Conservation (phyloP, 495 filamentous ascomycete genomes). For the Neurospora sp. region DNA sequence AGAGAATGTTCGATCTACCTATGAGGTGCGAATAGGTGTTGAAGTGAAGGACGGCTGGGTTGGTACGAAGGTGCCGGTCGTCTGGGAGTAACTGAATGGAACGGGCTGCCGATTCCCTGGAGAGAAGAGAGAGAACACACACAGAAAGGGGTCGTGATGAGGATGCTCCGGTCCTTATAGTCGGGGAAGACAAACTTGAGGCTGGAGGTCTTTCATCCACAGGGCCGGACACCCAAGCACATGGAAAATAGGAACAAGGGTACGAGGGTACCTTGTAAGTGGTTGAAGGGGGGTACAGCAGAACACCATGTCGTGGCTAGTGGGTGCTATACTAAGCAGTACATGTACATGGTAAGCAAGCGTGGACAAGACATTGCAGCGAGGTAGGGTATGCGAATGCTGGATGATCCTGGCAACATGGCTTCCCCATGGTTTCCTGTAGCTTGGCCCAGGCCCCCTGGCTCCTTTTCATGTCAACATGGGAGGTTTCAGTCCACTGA, state of each 20-base stretch:
- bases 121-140: neutral
- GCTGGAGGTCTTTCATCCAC: neutral
- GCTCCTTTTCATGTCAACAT: neutral
- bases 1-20: neutral
- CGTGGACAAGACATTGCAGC: neutral
- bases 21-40: neutral
- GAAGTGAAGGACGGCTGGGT: neutral
- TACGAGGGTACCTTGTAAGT: neutral
- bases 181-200: neutral
- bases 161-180: constrained; percentile 1
- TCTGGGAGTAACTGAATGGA: neutral
- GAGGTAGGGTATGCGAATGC: neutral
- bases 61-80: neutral
- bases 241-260: neutral
- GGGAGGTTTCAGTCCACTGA: neutral
- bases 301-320: neutral
- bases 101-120: neutral
- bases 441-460: neutral
- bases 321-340: neutral
- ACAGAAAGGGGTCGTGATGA: neutral
- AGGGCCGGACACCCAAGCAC: neutral
- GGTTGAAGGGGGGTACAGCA: neutral
- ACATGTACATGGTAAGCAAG: neutral
- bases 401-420: neutral
- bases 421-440: neutral